Evolutionary conservation across 1,139 yeast genomes (phyloP).

Genomic region (Suhomyces kunorum): DNA sequence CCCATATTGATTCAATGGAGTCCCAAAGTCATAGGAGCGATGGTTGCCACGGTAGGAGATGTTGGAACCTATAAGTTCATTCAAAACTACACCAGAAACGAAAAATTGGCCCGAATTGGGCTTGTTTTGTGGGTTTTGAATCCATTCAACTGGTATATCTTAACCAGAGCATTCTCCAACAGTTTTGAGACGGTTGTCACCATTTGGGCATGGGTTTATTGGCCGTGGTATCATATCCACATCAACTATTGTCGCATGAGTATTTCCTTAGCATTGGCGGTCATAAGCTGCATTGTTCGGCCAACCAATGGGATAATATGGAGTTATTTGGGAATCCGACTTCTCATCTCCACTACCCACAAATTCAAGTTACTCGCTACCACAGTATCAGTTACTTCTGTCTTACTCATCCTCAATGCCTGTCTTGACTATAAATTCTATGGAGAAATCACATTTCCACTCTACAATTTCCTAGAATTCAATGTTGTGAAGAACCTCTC

Average conservation of each 20-base stretch:
- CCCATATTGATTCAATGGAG: constrained; percentile 19
- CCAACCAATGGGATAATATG: constrained; percentile 85
- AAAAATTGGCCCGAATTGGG: constrained; percentile 46
- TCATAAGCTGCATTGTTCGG: constrained; percentile 63
- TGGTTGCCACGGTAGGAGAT: constrained; percentile 75
- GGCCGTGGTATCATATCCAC: constrained; percentile 59
- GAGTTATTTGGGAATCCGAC: constrained; percentile 56
- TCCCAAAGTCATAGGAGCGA: constrained; percentile 72
- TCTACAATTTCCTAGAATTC: constrained; percentile 69
- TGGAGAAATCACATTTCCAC: constrained; percentile 58
- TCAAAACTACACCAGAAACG: constrained; percentile 34
- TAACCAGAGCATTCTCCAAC: constrained; percentile 85
- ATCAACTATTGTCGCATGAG: constrained; percentile 19
- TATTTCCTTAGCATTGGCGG: constrained; percentile 42
- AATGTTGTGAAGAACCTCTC: constrained; percentile 75
- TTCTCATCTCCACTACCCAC: constrained; percentile 18
- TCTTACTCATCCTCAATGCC: constrained; percentile 27
- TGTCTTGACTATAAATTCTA: constrained; percentile 66
- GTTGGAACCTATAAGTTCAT: constrained; percentile 55
- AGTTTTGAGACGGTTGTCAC: constrained; percentile 77
- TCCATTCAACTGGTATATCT: constrained; percentile 80
- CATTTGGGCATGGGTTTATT: constrained; percentile 63
- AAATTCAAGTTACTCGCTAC: constrained; percentile 15
- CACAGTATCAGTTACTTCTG: constrained; percentile 16
- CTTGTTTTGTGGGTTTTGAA: constrained; percentile 60